Percentiles rank a stretch among this genome's conserved stretches.
Evolutionary conservation across 495 filamentous ascomycete genomes (phyloP).

Genomic region (Talaromyces ruber): DNA sequence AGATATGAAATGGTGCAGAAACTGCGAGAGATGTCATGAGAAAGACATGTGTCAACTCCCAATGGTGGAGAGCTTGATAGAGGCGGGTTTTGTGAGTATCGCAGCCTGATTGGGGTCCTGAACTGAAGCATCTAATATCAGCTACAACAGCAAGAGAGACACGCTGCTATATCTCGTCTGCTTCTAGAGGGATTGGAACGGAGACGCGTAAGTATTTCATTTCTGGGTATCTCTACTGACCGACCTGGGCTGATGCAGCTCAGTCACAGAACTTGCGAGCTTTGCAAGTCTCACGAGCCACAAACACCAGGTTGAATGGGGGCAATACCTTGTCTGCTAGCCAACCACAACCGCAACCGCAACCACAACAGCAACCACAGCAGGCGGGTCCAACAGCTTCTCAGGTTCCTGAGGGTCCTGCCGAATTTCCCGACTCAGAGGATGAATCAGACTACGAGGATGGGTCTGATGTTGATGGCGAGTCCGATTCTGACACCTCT

Average conservation of each 20-base stretch:
- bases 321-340: not conserved
- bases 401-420: not conserved
- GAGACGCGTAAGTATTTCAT: not conserved
- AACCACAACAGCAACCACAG: not conserved
- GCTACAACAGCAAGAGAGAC: not conserved
- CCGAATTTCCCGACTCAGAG: not conserved
- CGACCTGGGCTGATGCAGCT: not conserved
- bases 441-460: not conserved
- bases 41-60: not conserved
- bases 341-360: too few species aligned
- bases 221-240: not conserved
- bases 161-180: not conserved
- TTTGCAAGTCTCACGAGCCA: not conserved
- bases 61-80: not conserved
- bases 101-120: not conserved
- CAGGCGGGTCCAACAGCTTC: not conserved
- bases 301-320: not conserved
- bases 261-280: not conserved
- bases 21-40: not conserved
- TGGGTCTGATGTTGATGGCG: not conserved
- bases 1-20: not conserved
- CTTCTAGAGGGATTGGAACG: not conserved
- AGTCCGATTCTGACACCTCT: not conserved
- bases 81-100: not conserved
- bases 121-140: not conserved